Evolutionary conservation across 1,284 basidiomycete species (phyloP).

Genomic region (Phenoliferia sp.): DNA sequence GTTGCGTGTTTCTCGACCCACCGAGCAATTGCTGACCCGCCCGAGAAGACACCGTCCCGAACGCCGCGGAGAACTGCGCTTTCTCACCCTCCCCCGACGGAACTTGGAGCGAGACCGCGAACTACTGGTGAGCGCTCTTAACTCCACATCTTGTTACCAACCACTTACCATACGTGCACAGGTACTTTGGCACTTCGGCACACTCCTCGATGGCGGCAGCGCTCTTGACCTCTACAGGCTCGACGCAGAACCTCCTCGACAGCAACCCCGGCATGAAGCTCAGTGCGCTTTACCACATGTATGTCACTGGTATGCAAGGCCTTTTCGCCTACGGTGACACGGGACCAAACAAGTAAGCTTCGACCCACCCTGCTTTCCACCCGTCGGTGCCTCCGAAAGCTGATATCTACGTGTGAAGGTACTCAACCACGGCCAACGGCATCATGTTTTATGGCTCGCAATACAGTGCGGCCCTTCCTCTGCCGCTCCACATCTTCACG

Average conservation of each 20-base stretch:
- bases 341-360: conserved; percentile 90
- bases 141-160: conserved; percentile 55
- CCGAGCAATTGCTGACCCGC: background rate
- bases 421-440: no score
- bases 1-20: background rate
- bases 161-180: conserved; percentile 10
- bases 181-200: conserved; percentile 65
- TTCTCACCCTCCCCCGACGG: conserved; percentile 58
- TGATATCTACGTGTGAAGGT: no score
- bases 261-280: conserved; percentile 65
- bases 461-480: conserved; percentile 46
- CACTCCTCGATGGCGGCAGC: conserved; percentile 87
- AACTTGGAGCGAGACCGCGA: conserved; percentile 90
- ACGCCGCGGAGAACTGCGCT: conserved; percentile 77
- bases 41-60: conserved; percentile 53
- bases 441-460: conserved; percentile 66
- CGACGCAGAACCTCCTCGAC: conserved; percentile 66
- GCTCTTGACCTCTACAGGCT: conserved; percentile 79
- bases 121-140: conserved; percentile 63
- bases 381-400: no score
- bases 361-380: conserved; percentile 48
- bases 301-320: conserved; percentile 73
- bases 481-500: background rate
- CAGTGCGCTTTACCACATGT: conserved; percentile 89
- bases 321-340: conserved; percentile 89